phyloP scores from a whole-genome alignment of 306 rosid genomes.

The Rosa multiflora region DNA sequence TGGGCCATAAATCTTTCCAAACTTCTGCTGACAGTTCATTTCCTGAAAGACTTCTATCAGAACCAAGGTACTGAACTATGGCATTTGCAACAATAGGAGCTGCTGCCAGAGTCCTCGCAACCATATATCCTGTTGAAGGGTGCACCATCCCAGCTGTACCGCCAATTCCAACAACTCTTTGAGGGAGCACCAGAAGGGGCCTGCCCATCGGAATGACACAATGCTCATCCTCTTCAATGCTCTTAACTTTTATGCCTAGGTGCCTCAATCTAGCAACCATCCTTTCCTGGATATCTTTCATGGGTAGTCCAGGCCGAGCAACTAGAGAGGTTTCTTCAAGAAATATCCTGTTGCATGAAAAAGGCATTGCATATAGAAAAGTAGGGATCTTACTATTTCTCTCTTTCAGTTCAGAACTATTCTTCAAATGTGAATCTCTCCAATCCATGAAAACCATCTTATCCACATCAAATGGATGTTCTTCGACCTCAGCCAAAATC shows the following conservation, averaged over 20 bases:
- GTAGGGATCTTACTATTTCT: constrained; percentile 81
- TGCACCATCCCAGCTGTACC: constrained; percentile 99
- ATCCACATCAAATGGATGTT: constrained; percentile 83
- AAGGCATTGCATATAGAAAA: constrained; percentile 97
- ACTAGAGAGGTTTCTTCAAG: constrained; percentile 96
- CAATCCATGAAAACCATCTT: constrained; percentile 99
- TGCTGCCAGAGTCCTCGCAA: constrained; percentile 94
- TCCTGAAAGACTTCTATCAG: constrained; percentile 54
- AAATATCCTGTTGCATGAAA: constrained; percentile 79
- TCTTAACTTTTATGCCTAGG: constrained; percentile 67
- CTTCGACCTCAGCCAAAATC: constrained; percentile 94
- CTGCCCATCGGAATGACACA: constrained; percentile 99
- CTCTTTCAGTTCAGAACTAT: constrained; percentile 54
- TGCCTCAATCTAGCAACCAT: constrained; percentile 88
- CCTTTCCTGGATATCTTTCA: constrained; percentile 87
- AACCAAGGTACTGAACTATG: constrained; percentile 71
- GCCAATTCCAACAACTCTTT: constrained; percentile 94
- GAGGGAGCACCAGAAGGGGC: constrained; percentile 90
- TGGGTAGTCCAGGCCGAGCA: constrained; percentile 83
- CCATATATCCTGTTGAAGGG: constrained; percentile 98
- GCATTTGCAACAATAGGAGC: constrained; percentile 89
- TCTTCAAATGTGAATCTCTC: constrained; percentile 86
- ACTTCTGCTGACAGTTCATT: constrained; percentile 61
- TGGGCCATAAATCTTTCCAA: constrained; percentile 96
- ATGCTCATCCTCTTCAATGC: constrained; percentile 89